Base-by-base conservation (phyloP, 768 basidiomycete species). In the Fibroporia radiculosa region DNA sequence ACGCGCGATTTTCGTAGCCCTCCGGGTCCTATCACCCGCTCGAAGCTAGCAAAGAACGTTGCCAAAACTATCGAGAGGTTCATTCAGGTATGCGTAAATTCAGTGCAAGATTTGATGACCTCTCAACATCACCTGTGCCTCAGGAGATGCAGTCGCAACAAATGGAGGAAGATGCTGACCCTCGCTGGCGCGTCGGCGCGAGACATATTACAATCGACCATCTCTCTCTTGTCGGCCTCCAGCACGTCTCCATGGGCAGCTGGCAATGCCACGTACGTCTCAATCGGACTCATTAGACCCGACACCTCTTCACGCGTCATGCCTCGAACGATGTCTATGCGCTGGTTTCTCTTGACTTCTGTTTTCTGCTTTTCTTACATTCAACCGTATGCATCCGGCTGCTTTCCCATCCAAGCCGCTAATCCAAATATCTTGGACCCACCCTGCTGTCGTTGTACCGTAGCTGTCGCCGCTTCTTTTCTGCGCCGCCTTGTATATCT, bases 221-320 rank as follows among this genome's bases (percentile, higher is more conserved):
- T 57, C 68, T 89, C 40, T 66, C 82, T 40, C 74, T 89, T 35
- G 81, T 89, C 52, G 82, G 83, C 53, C 76, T 88, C 43, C 84
- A 88, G 62, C 86, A 89, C 51, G 84, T 88, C 41, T 86, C 84
- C 11, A 77, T 84, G 63, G 85, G 86, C 10, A 81, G 79, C 45
- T 89, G 85, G 85, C 85, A 89, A 48, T 83, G 84, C 18, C 84
- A 88, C 45, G 63, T 88, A 35, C 73, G 83, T 57, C 68, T 87
- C 24, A 38, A 51, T n/a, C 51, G 6, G 18, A 13, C 20, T 4
- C 36, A 6, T 14, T 34, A 31, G 29, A 31, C n/a, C n/a, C n/a
- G n/a, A n/a, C n/a, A n/a, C n/a, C n/a, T n/a, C n/a, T n/a, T n/a
- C n/a, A n/a, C n/a, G n/a, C n/a, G n/a, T n/a, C n/a, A n/a, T n/a